Evolutionary conservation across 441 rosid species (phyloP).

Genomic region (Raphanus hybrid): DNA sequence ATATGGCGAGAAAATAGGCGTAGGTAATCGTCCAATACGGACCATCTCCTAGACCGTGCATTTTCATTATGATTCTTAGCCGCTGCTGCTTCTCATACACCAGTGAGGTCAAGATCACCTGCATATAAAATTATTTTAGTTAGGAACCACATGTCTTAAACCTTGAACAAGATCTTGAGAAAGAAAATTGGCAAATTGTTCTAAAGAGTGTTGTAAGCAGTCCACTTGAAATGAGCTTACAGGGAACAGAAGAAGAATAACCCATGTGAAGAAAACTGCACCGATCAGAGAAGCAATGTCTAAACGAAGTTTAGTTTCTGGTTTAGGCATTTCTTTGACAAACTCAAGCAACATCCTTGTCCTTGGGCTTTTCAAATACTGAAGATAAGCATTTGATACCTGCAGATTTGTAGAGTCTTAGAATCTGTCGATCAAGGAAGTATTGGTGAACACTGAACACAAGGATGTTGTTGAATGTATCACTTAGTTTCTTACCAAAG

Average conservation of each 20-base stretch:
- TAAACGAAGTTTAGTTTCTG: constrained; percentile 47
- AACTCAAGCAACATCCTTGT: constrained; percentile 59
- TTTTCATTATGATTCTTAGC: constrained; percentile 90
- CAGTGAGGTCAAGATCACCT: constrained; percentile 36
- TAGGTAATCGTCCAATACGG: constrained; percentile 90
- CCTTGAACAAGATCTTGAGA: too few species aligned
- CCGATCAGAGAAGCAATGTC: constrained; percentile 82
- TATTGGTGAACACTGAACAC: background rate
- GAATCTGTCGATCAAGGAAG: background rate
- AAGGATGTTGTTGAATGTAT: background rate
- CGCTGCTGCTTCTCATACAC: constrained; percentile 86
- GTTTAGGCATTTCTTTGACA: constrained; percentile 85
- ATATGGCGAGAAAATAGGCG: constrained; percentile 73
- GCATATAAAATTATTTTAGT: too few species aligned
- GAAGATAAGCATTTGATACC: constrained; percentile 82
- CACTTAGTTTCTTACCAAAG: constrained; percentile 58
- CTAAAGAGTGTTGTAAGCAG: background rate
- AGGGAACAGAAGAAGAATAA: constrained; percentile 77
- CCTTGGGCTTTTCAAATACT: constrained; percentile 56
- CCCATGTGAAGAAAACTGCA: constrained; percentile 87
- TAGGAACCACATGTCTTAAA: too few species aligned
- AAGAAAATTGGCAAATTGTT: background rate
- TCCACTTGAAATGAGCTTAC: constrained; percentile 54
- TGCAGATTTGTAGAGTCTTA: constrained; percentile 34
- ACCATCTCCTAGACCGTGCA: constrained; percentile 97